A percentile compares a stretch with the other conserved stretches of the same genome.
phyloP scores from a whole-genome alignment of 1,139 yeast genomes.

The Suhomyces coccinellae region DNA sequence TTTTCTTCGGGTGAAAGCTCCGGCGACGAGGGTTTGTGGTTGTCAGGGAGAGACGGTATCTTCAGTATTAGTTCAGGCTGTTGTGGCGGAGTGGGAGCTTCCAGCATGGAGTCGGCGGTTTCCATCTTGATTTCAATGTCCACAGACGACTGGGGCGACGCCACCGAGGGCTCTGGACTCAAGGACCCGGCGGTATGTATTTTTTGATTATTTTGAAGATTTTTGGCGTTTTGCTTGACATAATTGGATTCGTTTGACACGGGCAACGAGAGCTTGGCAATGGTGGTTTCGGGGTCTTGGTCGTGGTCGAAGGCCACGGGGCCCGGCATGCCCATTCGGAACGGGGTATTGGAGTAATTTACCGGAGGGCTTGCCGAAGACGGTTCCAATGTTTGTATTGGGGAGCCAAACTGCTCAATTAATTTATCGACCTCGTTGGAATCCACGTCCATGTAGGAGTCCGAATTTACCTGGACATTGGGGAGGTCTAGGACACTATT shows the following conservation, averaged over 20 bases:
- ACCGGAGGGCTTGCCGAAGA: conserved; percentile 1
- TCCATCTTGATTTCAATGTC: neutral
- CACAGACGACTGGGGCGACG: neutral
- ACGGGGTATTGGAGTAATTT: neutral
- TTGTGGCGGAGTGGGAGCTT: neutral
- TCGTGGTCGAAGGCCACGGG: neutral
- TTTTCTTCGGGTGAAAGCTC: neutral
- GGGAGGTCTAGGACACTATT: neutral
- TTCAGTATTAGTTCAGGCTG: neutral
- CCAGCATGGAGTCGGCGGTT: neutral
- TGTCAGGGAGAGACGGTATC: neutral
- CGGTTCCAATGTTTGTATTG: conserved; percentile 1
- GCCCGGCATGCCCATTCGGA: neutral
- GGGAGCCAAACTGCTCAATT: neutral
- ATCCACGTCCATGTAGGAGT: neutral
- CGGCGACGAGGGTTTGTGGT: neutral
- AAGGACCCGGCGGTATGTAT: neutral
- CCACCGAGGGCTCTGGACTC: neutral
- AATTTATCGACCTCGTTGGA: conserved; percentile 1
- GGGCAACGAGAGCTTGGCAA: no score
- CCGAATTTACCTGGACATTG: conserved; percentile 2
- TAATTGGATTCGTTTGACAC: no score
- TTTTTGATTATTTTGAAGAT: neutral
- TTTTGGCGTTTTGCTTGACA: neutral
- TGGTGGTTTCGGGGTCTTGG: neutral